phyloP scores from a whole-genome alignment of 352 stramenopile species.

The Globisporangium megalacanthum region DNA sequence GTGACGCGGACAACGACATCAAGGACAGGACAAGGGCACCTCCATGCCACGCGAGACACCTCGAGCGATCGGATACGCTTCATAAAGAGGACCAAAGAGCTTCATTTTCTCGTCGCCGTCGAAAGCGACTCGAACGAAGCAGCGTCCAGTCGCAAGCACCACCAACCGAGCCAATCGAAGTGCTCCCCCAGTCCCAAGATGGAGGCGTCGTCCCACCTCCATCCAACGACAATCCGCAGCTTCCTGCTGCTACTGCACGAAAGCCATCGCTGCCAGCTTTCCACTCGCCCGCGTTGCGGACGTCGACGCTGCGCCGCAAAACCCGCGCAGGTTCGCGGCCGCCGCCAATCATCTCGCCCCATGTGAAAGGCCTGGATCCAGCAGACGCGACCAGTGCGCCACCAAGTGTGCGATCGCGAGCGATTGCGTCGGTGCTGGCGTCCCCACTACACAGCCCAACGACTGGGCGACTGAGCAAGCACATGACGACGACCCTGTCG shows the following conservation, averaged over 20 bases:
- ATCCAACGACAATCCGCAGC: too few relatives aligned
- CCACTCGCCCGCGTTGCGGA: background rate
- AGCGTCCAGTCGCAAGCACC: too few relatives aligned
- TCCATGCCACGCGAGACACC: too few relatives aligned
- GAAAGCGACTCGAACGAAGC: too few relatives aligned
- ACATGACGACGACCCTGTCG: slow-evolving; percentile 31
- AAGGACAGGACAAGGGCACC: background rate
- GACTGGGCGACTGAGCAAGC: slow-evolving; percentile 24
- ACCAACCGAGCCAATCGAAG: too few relatives aligned
- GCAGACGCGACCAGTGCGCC: background rate
- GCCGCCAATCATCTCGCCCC: slow-evolving; percentile 11
- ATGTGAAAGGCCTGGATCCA: slow-evolving; percentile 9
- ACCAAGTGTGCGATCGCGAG: slow-evolving; percentile 1
- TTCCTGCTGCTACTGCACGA: too few relatives aligned
- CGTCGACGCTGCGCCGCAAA: background rate
- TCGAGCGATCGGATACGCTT: too few relatives aligned
- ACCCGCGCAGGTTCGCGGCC: background rate
- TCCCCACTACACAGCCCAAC: slow-evolving; percentile 36
- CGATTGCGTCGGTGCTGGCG: slow-evolving; percentile 9
- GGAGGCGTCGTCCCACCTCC: too few relatives aligned
- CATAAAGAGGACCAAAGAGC: too few relatives aligned
- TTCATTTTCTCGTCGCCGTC: too few relatives aligned
- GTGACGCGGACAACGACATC: background rate
- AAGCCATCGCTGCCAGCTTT: background rate
- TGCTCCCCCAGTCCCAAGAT: too few relatives aligned